Base-by-base conservation (phyloP, 2,329 filamentous ascomycete species). In the Fusarium brachygibbosum region DNA sequence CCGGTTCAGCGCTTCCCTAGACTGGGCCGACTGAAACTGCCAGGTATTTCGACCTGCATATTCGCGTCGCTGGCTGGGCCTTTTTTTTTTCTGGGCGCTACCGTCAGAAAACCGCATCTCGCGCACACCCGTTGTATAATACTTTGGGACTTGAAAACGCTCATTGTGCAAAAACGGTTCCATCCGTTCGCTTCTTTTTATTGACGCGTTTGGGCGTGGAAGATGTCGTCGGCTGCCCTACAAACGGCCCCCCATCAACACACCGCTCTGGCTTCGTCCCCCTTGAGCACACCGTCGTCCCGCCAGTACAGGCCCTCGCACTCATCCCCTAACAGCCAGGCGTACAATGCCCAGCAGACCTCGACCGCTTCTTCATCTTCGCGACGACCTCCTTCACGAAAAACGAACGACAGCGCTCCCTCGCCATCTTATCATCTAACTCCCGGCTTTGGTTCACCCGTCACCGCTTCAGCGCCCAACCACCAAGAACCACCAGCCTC, bases 171-270 rank as follows among this genome's bases (percentile, higher is more conserved):
- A 51, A 40, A 40, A 58, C 53, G 59, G 49, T 55, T 56, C 46
- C 29, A 40, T 59, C 50, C 40, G 55, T 60, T 66, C 49, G 44
- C 25, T 51, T 61, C 34, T 25, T 42, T 57, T 44, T 75, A 66
- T 54, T 51, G 55, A 69, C 73, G 69, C 71, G 73, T 75, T 64
- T 64, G 58, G 60, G 70, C 70, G 71, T 74, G 71, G 64, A 79
- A 75, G 60, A 80, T 79, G 78, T 79, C 76, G 80, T 88, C 86
- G 79, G 86, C 88, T 83, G 86, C 86, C 74, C 81, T 91, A 77
- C 89, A 91, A 79, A 82, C 86, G 69, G 81, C 84, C 76, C 82
- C 86, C 73, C 86, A 87, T 78, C 85, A 86, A 76, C 84, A 85
- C 76, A 80, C 82, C 66, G 80, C 82, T 68, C 77, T 85, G 72